Evolutionary conservation across 768 basidiomycete species (phyloP).

Genomic region (Tephrocybe sp.): DNA sequence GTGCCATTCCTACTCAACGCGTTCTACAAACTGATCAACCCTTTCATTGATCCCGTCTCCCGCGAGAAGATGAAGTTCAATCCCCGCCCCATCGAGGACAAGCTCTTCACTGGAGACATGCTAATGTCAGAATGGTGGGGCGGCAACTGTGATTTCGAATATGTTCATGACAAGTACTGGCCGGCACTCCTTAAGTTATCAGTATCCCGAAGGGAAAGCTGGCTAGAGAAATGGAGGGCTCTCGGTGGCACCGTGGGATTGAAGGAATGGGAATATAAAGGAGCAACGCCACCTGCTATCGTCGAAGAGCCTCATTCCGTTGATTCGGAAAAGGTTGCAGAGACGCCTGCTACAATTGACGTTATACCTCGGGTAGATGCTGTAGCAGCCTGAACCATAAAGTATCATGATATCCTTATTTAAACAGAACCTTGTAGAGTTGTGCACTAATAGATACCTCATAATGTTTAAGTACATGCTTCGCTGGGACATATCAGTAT

Average conservation of each 20-base stretch:
- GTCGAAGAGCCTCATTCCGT: not conserved
- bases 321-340: conserved; percentile 4
- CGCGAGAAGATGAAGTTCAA: conserved; percentile 76
- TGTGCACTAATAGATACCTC: too few species aligned
- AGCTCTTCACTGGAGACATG: conserved; percentile 65
- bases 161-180: conserved; percentile 78
- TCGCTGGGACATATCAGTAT: too few species aligned
- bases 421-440: not conserved
- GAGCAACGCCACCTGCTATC: not conserved
- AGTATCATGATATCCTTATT: not conserved
- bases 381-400: not conserved
- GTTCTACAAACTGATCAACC: conserved; percentile 76
- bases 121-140: conserved; percentile 72
- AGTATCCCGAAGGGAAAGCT: conserved; percentile 42
- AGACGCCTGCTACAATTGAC: not conserved
- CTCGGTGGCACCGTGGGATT: conserved; percentile 70
- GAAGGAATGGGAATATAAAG: conserved; percentile 79
- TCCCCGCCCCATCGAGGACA: conserved; percentile 60
- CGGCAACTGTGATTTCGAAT: conserved; percentile 65
- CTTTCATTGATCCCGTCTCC: conserved; percentile 83
- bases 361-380: not conserved
- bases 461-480: too few species aligned
- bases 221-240: conserved; percentile 61
- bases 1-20: conserved; percentile 75
- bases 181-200: conserved; percentile 55